Conservation (phyloP, 1,139 yeast genomes). For the Debaryomyces udenii region DNA sequence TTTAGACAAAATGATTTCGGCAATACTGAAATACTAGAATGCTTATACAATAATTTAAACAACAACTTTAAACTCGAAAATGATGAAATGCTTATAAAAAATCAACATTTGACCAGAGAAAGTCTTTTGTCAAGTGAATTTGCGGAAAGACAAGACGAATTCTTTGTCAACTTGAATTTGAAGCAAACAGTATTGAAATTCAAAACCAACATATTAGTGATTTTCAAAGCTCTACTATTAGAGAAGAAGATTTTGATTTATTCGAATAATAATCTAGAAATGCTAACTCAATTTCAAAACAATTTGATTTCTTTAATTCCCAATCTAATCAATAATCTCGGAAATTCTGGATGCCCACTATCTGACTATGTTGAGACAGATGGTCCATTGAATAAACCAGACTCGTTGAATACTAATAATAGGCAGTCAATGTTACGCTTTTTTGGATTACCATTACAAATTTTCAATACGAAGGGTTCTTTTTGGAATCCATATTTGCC, state of each 20-base stretch:
- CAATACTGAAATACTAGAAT: conserved; percentile 67
- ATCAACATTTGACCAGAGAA: conserved; percentile 13
- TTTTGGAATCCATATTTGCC: conserved; percentile 93
- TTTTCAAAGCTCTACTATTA: conserved; percentile 75
- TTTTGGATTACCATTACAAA: conserved; percentile 84
- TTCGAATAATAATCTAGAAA: conserved; percentile 78
- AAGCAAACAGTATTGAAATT: conserved; percentile 66
- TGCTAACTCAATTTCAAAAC: conserved; percentile 77
- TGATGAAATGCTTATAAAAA: conserved; percentile 20
- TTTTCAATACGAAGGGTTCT: conserved; percentile 81
- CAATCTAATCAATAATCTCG: conserved; percentile 68
- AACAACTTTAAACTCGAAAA: conserved; percentile 33
- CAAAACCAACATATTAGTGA: conserved; percentile 60
- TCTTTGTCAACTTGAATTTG: conserved; percentile 75
- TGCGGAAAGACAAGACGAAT: conserved; percentile 38
- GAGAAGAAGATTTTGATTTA: conserved; percentile 72
- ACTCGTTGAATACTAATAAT: conserved; percentile 77
- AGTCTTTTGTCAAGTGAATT: conserved; percentile 11
- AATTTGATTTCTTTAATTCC: conserved; percentile 76
- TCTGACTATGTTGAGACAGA: conserved; percentile 59
- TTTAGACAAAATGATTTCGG: conserved; percentile 79
- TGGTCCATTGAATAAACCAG: conserved; percentile 56
- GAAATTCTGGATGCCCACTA: conserved; percentile 80
- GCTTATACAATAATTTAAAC: conserved; percentile 73
- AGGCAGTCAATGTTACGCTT: conserved; percentile 75